Percentiles rank a stretch among this genome's conserved stretches.
phyloP scores from a whole-genome alignment of 2,329 filamentous ascomycete species.

The Endoconidiophora polonica region DNA sequence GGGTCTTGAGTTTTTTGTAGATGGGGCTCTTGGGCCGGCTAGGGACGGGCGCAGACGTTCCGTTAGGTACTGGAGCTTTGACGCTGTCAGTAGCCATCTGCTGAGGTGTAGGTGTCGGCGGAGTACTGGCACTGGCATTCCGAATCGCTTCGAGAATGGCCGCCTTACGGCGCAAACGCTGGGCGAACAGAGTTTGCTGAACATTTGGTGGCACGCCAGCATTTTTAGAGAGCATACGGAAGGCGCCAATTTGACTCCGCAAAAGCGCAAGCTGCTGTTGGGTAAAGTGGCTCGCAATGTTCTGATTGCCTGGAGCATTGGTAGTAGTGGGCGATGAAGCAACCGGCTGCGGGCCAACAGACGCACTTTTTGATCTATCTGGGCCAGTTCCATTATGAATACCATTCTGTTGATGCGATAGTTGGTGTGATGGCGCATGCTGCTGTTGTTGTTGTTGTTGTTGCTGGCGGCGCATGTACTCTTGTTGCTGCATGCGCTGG shows the following conservation, averaged over 20 bases:
- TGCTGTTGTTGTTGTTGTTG: slow-evolving; percentile 34
- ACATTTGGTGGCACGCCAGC: slow-evolving; percentile 60
- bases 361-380: slow-evolving; percentile 9
- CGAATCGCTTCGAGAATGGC: slow-evolving; percentile 29
- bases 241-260: slow-evolving; percentile 75
- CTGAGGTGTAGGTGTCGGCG: slow-evolving; percentile 15
- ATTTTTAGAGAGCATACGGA: slow-evolving; percentile 81
- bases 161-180: slow-evolving; percentile 42
- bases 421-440: slow-evolving; percentile 18
- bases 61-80: slow-evolving; percentile 8
- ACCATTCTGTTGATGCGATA: slow-evolving; percentile 14
- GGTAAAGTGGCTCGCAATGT: slow-evolving; percentile 45
- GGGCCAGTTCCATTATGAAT: slow-evolving; percentile 14
- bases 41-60: slow-evolving; percentile 15
- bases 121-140: slow-evolving; percentile 17
- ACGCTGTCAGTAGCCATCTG: slow-evolving; percentile 14
- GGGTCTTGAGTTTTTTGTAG: slow-evolving; percentile 62
- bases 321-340: slow-evolving; percentile 12
- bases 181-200: slow-evolving; percentile 68
- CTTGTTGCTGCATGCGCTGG: slow-evolving; percentile 31
- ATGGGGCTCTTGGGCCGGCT: slow-evolving; percentile 27
- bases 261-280: slow-evolving; percentile 64
- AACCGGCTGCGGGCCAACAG: slow-evolving; percentile 3
- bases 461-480: slow-evolving; percentile 26
- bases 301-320: slow-evolving; percentile 15